Conservation (phyloP, 306 rosid species). For the Quercus robur region DNA sequence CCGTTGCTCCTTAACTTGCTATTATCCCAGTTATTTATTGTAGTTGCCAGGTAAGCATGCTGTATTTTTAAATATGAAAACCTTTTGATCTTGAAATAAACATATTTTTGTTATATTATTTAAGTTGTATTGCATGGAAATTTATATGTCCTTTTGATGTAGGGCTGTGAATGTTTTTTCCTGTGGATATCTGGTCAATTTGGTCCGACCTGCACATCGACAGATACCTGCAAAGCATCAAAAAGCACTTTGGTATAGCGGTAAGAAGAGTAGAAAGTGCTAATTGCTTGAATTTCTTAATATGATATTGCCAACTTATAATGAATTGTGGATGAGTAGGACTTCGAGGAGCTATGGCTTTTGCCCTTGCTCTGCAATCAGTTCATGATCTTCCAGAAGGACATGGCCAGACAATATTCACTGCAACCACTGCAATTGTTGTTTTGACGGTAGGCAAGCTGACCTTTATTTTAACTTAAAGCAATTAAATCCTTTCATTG, state of each 20-base stretch:
- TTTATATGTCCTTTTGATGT: conserved; percentile 20
- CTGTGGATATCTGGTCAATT: conserved; percentile 87
- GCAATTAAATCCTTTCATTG: conserved; percentile 10
- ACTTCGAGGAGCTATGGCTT: conserved; percentile 99
- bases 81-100: conserved; percentile 9
- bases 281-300: conserved; percentile 1
- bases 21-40: conserved; percentile 71
- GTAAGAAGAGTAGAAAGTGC: conserved; percentile 43
- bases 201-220: conserved; percentile 76
- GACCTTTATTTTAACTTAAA: conserved; percentile 11
- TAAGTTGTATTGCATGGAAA: conserved; percentile 3
- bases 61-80: conserved; percentile 10
- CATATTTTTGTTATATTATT: conserved; percentile 16
- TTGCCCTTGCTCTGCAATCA: conserved; percentile 97
- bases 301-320: conserved; percentile 4
- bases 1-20: conserved; percentile 45
- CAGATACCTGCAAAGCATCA: conserved; percentile 81
- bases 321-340: conserved; percentile 45
- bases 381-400: conserved; percentile 99
- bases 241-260: conserved; percentile 97
- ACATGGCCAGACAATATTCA: conserved; percentile 96
- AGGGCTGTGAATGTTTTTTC: conserved; percentile 97
- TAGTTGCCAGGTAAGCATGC: conserved; percentile 77
- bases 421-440: conserved; percentile 98
- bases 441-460: conserved; percentile 78